Base-by-base conservation (phyloP, 345 rosid species). In the Linum usitatissimum region DNA sequence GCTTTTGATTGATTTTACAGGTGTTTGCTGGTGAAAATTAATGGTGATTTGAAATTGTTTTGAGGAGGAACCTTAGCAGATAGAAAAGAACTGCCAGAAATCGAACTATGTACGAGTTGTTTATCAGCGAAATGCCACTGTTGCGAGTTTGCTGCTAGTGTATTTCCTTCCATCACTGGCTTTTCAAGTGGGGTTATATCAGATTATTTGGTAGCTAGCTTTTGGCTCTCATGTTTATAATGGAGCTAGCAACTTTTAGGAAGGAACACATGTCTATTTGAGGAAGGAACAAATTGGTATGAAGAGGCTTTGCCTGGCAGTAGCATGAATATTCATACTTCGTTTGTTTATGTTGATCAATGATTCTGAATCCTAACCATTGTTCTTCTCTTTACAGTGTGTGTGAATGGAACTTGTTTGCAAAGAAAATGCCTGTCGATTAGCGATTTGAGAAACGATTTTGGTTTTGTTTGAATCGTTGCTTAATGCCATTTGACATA, bases 141-240 rank as follows among this genome's bases (percentile, higher is more conserved):
- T n/a, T 23, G 28, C 28, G 28, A 23, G 28, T 23, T 23, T 23
- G 28, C 28, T 23, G 28, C 28, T 23, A 23, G 28, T 23, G 28
- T 23, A 23, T 23, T 23, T 23, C 28, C 28, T 23, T 23, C 45
- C 7, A 39, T 17, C 28, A 12, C 21, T 53, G 40, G 60, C 60
- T 18, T 20, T 60, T 51, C 15, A 21, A 54, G 34, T 53, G 70
- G 63, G 60, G 13, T 20, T 30, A 13, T 48, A 20, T 30, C 63
- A 48, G 48, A 30, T 20, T 19, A 15, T 20, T 21, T 28, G 49
- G 5, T 30, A 49, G 20, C 15, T 7, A 6, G 9, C 34, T 55
- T 30, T 30, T 48, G 42, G 12, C 13, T 59, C 59, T 57, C 30
- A 30, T 1, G 45, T 59, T 55, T 28, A 19, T 56, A 9, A 39